Evolutionary conservation across 129 eudicot genomes (phyloP), one percentile per base, ranked within the genome.

Genomic region (Oenanthe sinensis): DNA sequence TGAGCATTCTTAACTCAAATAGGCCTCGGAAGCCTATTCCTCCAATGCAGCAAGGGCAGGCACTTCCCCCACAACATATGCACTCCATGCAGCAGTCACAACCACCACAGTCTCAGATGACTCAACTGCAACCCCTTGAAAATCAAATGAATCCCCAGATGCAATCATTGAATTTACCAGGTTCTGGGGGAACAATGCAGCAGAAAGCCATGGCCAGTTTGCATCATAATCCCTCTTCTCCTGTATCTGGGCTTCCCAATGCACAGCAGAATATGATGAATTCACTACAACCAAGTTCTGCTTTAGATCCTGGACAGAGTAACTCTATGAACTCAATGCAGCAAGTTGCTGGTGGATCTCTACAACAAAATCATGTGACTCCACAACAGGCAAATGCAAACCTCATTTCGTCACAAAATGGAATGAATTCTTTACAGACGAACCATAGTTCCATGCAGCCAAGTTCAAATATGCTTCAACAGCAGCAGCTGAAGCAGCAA

Each of bases 41-140:
- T 55, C 58, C 96, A 20, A 74, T 84, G 83, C 98, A 78, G 79
- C 97, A 80, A 86, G 88, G 86, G 58, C 98, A 95, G 79, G 77
- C 79, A 81, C 88, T 86, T 76, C 90, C 90, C 46, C 93, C 93
- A 28, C 79, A 84, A 77, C 97, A 90, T 63, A 80, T 89, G 88
- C 97, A 88, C 69, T 74, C 90, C 20, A 55, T 87, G 87, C 98
- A 90, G 85, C 98, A 91, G 75, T 81, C 90, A 55, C 96, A 89
- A 75, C 98, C 86, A 81, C 65, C 97, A 71, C 96, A 86, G 78
- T 85, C 95, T 71, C 98, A 92, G 82, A 74, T 90, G 82, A 68
- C 93, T 63, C 93, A 90, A 84, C 78, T 81, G 84, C 98, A 84
- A 69, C 74, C 89, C 6, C 92, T 85, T 80, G 98, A 94, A 47